A percentile compares a stretch with the other conserved stretches of the same genome.
phyloP scores from a whole-genome alignment of 345 rosid genomes.

The Viola odorata region DNA sequence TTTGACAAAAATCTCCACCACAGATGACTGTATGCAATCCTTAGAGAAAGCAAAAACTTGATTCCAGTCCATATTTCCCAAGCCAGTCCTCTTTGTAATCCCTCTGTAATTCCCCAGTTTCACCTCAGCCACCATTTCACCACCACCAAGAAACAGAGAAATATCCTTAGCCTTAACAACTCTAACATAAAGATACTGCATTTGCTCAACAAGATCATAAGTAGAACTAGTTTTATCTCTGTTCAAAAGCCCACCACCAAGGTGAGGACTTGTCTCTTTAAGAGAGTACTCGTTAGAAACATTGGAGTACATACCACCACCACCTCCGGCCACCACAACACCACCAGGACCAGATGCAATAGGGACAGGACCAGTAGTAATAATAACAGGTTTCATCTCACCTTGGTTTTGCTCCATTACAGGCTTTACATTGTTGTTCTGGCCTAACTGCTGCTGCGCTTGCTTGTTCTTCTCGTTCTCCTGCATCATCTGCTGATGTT shows the following conservation, averaged over 20 bases:
- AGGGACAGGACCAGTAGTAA: slow-evolving; percentile 38
- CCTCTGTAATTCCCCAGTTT: slow-evolving; percentile 67
- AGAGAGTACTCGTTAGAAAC: slow-evolving; percentile 50
- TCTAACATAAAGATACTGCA: slow-evolving; percentile 67
- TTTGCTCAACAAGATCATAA: slow-evolving; percentile 76
- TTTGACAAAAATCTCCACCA: slow-evolving; percentile 58
- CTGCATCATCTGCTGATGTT: slow-evolving; percentile 15
- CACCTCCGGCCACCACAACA: slow-evolving; percentile 8
- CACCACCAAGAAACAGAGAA: slow-evolving; percentile 28
- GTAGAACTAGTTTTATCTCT: slow-evolving; percentile 63
- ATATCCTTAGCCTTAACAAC: slow-evolving; percentile 50
- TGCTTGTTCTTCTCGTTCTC: slow-evolving; percentile 18
- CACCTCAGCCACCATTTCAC: slow-evolving; percentile 55
- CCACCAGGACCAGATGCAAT: slow-evolving; percentile 16
- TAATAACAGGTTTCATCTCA: slow-evolving; percentile 49
- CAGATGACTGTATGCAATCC: slow-evolving; percentile 67
- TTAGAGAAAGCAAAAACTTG: slow-evolving; percentile 77
- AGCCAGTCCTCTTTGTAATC: slow-evolving; percentile 43
- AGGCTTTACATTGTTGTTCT: slow-evolving; percentile 33
- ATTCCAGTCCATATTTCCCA: slow-evolving; percentile 44
- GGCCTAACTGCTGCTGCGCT: slow-evolving; percentile 24
- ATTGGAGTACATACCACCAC: slow-evolving; percentile 21
- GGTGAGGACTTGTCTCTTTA: slow-evolving; percentile 65
- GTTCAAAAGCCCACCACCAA: slow-evolving; percentile 50
- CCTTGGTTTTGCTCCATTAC: slow-evolving; percentile 35